These are phyloP conservation scores for Trichoderma breve DNA, from an alignment of 2,329 filamentous ascomycete species.

Conservation along the genomic window DNA sequence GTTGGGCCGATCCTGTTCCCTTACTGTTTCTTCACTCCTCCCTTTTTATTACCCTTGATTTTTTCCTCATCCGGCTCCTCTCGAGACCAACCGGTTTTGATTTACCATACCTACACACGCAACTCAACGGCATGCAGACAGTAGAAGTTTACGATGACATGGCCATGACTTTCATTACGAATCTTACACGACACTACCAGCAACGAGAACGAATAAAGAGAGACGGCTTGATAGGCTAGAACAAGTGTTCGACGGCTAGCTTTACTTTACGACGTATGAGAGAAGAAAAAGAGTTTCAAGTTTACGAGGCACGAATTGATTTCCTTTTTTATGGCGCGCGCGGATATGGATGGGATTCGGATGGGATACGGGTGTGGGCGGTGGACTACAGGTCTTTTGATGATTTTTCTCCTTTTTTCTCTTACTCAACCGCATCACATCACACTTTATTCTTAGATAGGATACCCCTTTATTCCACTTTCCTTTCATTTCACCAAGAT, in stretches of 20 bases:
- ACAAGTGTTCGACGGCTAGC: background rate
- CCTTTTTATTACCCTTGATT: background rate
- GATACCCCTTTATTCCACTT: conserved; percentile 37
- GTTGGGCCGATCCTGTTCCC: background rate
- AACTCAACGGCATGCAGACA: background rate
- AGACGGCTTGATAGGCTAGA: background rate
- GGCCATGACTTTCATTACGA: conserved; percentile 5
- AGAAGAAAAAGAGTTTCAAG: background rate
- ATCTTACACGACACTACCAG: background rate
- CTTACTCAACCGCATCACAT: background rate
- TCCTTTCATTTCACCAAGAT: background rate
- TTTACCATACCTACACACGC: background rate
- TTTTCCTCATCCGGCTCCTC: background rate
- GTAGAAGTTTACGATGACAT: background rate
- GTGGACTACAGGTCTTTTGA: conserved; percentile 21
- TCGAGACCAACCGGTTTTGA: background rate
- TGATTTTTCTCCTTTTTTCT: conserved; percentile 27
- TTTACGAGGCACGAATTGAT: conserved; percentile 26
- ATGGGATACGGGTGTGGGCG: background rate
- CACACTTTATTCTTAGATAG: conserved; percentile 33
- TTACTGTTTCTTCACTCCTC: background rate
- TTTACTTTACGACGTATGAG: conserved; percentile 10
- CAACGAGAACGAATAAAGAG: background rate
- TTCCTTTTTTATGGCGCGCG: conserved; percentile 25
- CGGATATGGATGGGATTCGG: background rate